Evolutionary conservation across 192 early-diverging fungal genomes (phyloP), one percentile per base, ranked within the genome.

Genomic region (Coemansia sp.): DNA sequence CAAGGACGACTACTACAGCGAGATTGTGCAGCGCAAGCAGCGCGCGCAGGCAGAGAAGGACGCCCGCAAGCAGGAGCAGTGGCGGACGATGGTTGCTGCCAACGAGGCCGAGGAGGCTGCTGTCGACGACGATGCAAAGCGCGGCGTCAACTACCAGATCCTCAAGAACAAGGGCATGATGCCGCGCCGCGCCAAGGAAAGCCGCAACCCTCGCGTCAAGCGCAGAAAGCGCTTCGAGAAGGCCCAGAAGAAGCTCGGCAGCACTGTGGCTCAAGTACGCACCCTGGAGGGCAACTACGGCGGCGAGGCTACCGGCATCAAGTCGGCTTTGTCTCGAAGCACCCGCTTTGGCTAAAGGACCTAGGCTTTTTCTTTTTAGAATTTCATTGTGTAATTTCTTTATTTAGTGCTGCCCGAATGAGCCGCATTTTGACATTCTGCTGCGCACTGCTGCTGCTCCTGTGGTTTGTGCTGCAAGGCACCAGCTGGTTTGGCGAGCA

Each of bases 281-380:
- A 68, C 84, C 59, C 80, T 79, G 35, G 84, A 84, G 51, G 84
- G 87, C 33, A 68, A 80, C 30, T 98, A 98, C 76, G 86, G 83
- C 55, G 96, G 96, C 59, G 96, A 98, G 80, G 80, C 78, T 60
- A 96, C 93, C 5, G 94, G 94, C 78, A 97, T 98, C 82, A 94
- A 95, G 78, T 68, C 86, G 15, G 79, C 84, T 44, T 78, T 97
- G 18, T 67, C 92, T 3, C 88, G 91, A 67, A 88, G 87, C 79
- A 87, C 92, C 46, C 84, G 85, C 59, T 86, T 96, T 61, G 69
- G 44, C 28, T 72, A 77, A 48, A 21, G 14, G 14, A 26, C 23
- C 23, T 26, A 26, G 23, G 23, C 23, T 14, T 20, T 18, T 15
- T 20, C 28, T 33, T 35, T 49, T 58, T 58, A 20, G n/a, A 44